Percentiles rank a stretch among this genome's conserved stretches.
Conservation (phyloP, 768 basidiomycete genomes). For the Trametes cinnabarina region DNA sequence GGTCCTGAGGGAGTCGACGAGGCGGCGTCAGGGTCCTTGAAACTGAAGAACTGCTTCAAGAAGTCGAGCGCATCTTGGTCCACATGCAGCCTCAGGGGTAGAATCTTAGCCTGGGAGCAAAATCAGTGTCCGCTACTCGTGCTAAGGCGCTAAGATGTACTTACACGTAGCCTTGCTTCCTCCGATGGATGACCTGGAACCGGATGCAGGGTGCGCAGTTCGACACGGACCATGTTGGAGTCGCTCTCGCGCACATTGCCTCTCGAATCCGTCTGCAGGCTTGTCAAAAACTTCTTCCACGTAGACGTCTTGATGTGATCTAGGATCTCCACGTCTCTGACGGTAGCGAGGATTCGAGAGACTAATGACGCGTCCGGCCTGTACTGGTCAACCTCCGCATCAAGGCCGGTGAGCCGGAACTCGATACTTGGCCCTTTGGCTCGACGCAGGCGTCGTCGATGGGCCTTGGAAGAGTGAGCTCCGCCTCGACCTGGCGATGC, state of each 20-base stretch:
- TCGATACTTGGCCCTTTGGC: slow-evolving; percentile 83
- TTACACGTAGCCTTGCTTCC: slow-evolving; percentile 75
- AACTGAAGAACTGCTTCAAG: slow-evolving; percentile 93
- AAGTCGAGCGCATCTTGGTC: slow-evolving; percentile 99
- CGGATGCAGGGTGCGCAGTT: slow-evolving; percentile 73
- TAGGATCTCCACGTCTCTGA: slow-evolving; percentile 81
- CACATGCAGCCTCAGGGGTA: slow-evolving; percentile 89
- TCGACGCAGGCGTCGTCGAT: slow-evolving; percentile 51
- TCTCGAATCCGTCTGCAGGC: slow-evolving; percentile 76
- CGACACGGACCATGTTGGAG: slow-evolving; percentile 90
- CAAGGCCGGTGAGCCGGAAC: slow-evolving; percentile 64
- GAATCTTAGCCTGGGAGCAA: slow-evolving; percentile 69
- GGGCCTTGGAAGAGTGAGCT: slow-evolving; percentile 25
- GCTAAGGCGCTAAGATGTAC: slow-evolving; percentile 27
- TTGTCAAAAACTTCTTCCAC: slow-evolving; percentile 96
- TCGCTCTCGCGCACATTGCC: slow-evolving; percentile 90
- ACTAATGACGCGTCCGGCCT: slow-evolving; percentile 52
- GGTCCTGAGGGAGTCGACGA: slow-evolving; percentile 36
- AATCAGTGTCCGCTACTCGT: slow-evolving; percentile 2
- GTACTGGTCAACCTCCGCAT: slow-evolving; percentile 68
- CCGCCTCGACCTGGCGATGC: slow-evolving; percentile 36
- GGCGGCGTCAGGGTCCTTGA: slow-evolving; percentile 59
- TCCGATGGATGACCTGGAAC: slow-evolving; percentile 63
- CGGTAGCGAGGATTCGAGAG: slow-evolving; percentile 63
- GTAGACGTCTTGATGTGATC: slow-evolving; percentile 99